Evolutionary conservation across 495 filamentous ascomycete species (phyloP).

Genomic region (Filosporella fistucella): DNA sequence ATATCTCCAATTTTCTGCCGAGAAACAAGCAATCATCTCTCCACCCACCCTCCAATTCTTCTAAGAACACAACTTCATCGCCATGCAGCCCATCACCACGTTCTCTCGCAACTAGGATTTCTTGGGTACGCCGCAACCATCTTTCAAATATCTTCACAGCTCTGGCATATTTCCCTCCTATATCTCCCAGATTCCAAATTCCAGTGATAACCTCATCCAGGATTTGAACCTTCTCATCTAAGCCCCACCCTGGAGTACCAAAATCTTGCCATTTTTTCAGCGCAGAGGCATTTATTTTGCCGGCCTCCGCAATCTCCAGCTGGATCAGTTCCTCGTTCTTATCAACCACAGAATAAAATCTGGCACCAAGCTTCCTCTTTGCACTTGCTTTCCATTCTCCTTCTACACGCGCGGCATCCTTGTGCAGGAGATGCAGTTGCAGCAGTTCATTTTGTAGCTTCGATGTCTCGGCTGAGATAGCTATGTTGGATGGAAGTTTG

Average conservation of each 20-base stretch:
- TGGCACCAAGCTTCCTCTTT: slow-evolving; percentile 29
- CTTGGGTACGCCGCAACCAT: slow-evolving; percentile 40
- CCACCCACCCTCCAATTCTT: slow-evolving; percentile 36
- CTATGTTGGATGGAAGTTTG: slow-evolving; percentile 47
- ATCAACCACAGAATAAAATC: slow-evolving; percentile 34
- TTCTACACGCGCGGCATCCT: slow-evolving; percentile 29
- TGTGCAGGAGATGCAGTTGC: slow-evolving; percentile 67
- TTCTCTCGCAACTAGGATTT: slow-evolving; percentile 31
- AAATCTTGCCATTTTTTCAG: slow-evolving; percentile 31
- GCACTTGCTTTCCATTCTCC: slow-evolving; percentile 45
- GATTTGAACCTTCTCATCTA: slow-evolving; percentile 45
- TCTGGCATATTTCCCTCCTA: slow-evolving; percentile 42
- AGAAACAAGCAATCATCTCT: slow-evolving; percentile 38
- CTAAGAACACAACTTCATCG: slow-evolving; percentile 31
- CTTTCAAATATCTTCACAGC: slow-evolving; percentile 44
- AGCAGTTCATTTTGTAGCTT: slow-evolving; percentile 68
- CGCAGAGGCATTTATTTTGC: slow-evolving; percentile 32
- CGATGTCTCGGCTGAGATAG: slow-evolving; percentile 53
- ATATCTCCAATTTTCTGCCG: slow-evolving; percentile 36
- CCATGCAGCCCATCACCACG: slow-evolving; percentile 23
- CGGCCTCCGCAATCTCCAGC: slow-evolving; percentile 29
- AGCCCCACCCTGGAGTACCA: slow-evolving; percentile 21
- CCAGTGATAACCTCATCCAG: slow-evolving; percentile 46
- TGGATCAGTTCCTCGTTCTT: slow-evolving; percentile 27
- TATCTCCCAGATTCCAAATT: slow-evolving; percentile 44